Base-by-base conservation (phyloP, 2,329 filamentous ascomycete species). In the Cadophora malorum region DNA sequence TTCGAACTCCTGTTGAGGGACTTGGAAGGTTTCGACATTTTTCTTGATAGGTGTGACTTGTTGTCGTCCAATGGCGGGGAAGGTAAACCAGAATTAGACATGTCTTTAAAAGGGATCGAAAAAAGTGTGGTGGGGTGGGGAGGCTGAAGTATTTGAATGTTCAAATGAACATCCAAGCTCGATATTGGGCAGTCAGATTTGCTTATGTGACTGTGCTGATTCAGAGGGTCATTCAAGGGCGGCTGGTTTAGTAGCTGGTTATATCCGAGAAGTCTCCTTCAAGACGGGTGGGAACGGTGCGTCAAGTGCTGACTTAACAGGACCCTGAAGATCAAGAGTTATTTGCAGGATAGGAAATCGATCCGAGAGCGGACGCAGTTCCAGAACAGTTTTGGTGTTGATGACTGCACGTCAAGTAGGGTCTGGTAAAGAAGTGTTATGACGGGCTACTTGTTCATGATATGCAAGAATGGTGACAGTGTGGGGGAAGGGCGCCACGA, bases 151-250 rank as follows among this genome's bases (percentile, higher is more conserved):
- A 49, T 62, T 49, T 62, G 59, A 62, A 50, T 47, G 45, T 49
- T 9, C n/a, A 41, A 64, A 23, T 12, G 28, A n/a, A 55, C 33
- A 55, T 47, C 62, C 31, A 63, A 69, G 50, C 62, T 68, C 35
- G 28, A 70, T 58, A 41, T 16, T 50, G 41, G 45, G 55, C 21
- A 55, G 65, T 60, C 65, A 50, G 58, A 67, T 41, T 65, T 67
- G 67, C 70, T 70, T 69, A 71, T 71, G 69, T 74, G 69, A 68
- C 60, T 64, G 25, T 69, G 67, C 71, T 68, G 68, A 71, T 67
- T 71, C 69, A 71, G 50, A 64, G 61, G 21, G 45, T 63, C 56
- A 67, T 65, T 45, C 49, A 47, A 67, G 64, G 64, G 55, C 69
- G 68, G 66, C 60, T 61, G 53, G 61, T 65, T 70, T 67, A 67